phyloP scores from a whole-genome alignment of 148 eudicot species.

The Mesembryanthemum crystallinum region DNA sequence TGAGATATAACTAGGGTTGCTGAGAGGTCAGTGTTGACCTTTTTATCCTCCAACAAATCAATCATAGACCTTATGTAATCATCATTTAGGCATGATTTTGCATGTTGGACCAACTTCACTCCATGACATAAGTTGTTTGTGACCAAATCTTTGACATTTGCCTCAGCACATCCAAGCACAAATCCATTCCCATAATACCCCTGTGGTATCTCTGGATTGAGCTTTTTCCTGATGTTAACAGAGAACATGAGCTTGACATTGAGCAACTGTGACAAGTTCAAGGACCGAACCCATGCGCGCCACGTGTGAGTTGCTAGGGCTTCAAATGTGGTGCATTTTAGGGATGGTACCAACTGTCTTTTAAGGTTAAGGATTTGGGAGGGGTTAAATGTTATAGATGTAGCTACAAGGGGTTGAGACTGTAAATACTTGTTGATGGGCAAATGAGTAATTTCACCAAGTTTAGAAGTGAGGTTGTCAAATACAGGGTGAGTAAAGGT shows the following conservation, averaged over 20 bases:
- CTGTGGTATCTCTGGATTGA: slow-evolving; percentile 43
- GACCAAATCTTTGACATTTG: slow-evolving; percentile 50
- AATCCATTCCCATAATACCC: slow-evolving; percentile 91
- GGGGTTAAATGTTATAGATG: slow-evolving; percentile 58
- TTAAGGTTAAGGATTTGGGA: slow-evolving; percentile 58
- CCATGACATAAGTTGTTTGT: slow-evolving; percentile 42
- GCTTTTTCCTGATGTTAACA: slow-evolving; percentile 45
- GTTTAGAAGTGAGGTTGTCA: slow-evolving; percentile 25
- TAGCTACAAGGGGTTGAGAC: slow-evolving; percentile 58
- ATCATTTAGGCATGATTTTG: slow-evolving; percentile 48
- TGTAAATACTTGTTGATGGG: slow-evolving; percentile 45
- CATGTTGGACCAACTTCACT: slow-evolving; percentile 67
- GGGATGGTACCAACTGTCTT: slow-evolving; percentile 52
- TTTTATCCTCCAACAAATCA: slow-evolving; percentile 66
- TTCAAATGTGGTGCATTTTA: slow-evolving; percentile 88
- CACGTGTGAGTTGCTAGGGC: slow-evolving; percentile 84
- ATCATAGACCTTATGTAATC: slow-evolving; percentile 56
- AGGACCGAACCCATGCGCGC: slow-evolving; percentile 72
- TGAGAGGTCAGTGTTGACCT: slow-evolving; percentile 48
- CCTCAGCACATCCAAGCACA: slow-evolving; percentile 76
- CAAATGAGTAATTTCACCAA: slow-evolving; percentile 8
- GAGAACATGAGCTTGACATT: slow-evolving; percentile 76
- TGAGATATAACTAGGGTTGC: slow-evolving; percentile 73
- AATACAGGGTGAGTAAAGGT: slow-evolving; percentile 50
- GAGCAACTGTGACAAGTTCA: slow-evolving; percentile 41